Base-by-base conservation (phyloP, 345 rosid species). In the Clarkia xantiana region DNA sequence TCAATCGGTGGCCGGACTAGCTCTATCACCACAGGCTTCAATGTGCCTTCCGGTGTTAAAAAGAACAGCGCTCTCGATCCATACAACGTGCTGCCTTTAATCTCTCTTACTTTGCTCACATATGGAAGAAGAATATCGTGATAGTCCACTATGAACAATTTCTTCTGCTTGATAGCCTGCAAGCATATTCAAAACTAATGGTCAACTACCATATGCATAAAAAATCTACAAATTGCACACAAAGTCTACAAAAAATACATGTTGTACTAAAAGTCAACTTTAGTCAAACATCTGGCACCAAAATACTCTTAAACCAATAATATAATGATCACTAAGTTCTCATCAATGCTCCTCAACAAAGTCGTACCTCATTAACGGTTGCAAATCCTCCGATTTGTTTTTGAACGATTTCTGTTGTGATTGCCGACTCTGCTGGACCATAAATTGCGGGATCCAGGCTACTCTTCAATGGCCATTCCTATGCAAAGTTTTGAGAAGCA, bases 401-500 rank as follows among this genome's bases (percentile, higher is more conserved):
- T 65, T 78, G 73, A 0, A 84, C 42, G 10, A 80, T 38, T 11
- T 82, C 81, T 45, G 67, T 58, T 9, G 94, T 84, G 54, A 88
- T 78, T 36, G 68, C 74, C 15, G 97, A 88, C 49, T 59, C 81
- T 0, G 76, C 57, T 0, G 81, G 72, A 12, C 97, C 94, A 5
- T 84, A 88, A 3, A 70, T 61, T 6, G 13, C 44, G 0, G 93
- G 80, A 55, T 88, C 97, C 10, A 88, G 80, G 17, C 67, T 62
- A 59, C 97, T 84, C 65, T 53, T 75, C 66, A 84, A 20, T 9
- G 97, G 97, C 93, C 89, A 88, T 51, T 88, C 93, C 97, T 84
- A 54, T 6, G 64, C 4, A 11, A 58, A 16, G 52, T 16, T 53
- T 44, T 20, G 3, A 48, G 55, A 25, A 2, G 9, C 11, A 13